Evolutionary conservation across 331 rosid genomes (phyloP).

Genomic region (Phaseolus coccineus): DNA sequence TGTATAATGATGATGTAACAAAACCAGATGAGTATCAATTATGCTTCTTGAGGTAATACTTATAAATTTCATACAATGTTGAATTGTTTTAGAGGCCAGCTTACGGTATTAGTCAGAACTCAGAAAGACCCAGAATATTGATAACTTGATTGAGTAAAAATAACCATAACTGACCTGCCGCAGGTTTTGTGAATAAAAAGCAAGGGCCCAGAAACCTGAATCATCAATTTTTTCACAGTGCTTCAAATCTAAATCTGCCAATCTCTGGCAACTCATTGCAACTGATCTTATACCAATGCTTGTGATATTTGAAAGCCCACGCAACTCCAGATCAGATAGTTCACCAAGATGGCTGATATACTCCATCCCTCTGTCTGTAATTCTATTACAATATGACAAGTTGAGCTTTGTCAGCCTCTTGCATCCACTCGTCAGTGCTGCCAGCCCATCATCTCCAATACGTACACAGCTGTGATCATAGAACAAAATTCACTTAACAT

Average conservation of each 20-base stretch:
- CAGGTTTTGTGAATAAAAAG: conserved; percentile 60
- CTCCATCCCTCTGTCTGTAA: conserved; percentile 63
- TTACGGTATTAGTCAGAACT: neutral
- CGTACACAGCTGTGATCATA: conserved; percentile 59
- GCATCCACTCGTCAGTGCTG: conserved; percentile 62
- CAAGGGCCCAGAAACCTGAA: conserved; percentile 69
- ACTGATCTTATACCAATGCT: conserved; percentile 60
- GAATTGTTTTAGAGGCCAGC: conserved; percentile 1
- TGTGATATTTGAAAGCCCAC: conserved; percentile 62
- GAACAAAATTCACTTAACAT: conserved; percentile 32
- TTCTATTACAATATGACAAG: conserved; percentile 68
- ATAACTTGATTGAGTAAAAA: conserved; percentile 6
- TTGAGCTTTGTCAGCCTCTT: conserved; percentile 62
- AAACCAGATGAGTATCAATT: conserved; percentile 34
- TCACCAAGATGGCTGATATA: conserved; percentile 53
- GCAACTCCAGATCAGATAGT: conserved; percentile 66
- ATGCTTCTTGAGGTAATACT: neutral
- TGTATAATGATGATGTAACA: neutral
- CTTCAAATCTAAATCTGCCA: conserved; percentile 68
- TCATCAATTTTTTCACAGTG: conserved; percentile 65
- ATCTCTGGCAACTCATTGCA: conserved; percentile 62
- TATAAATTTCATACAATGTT: neutral
- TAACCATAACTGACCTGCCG: conserved; percentile 60
- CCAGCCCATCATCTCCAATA: conserved; percentile 70
- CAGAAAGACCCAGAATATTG: neutral